phyloP scores from a whole-genome alignment of 208 protist species.

The Endotrypanum monterogeii region DNA sequence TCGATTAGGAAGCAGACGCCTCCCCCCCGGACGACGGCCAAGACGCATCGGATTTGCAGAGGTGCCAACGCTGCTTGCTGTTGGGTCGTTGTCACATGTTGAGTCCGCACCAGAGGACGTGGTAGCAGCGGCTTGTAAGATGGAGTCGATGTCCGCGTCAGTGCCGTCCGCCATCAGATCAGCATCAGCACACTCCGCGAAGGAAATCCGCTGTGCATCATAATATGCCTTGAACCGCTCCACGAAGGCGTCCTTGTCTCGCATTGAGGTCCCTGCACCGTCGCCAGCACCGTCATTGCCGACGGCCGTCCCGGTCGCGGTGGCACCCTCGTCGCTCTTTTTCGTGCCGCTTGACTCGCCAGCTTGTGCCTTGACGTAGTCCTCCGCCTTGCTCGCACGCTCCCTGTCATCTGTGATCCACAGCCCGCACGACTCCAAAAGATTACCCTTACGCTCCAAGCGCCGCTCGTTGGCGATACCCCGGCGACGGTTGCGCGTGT shows the following conservation, averaged over 20 bases:
- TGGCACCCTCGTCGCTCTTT: slow-evolving; percentile 15
- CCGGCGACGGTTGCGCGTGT: slow-evolving; percentile 47
- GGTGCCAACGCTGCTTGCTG: neutral
- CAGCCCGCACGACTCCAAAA: slow-evolving; percentile 69
- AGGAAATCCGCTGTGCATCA: slow-evolving; percentile 26
- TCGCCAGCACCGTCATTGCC: slow-evolving; percentile 9
- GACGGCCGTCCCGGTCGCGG: neutral
- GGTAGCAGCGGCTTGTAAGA: slow-evolving; percentile 12
- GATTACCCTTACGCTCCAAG: slow-evolving; percentile 56
- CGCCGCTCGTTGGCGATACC: slow-evolving; percentile 70
- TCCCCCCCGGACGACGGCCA: slow-evolving; percentile 13
- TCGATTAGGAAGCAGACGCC: slow-evolving; percentile 29
- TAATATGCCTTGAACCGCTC: slow-evolving; percentile 36
- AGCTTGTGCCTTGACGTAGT: slow-evolving; percentile 44
- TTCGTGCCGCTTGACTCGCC: slow-evolving; percentile 10
- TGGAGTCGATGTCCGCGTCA: slow-evolving; percentile 19
- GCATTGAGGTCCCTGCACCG: slow-evolving; percentile 6
- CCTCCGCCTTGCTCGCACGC: slow-evolving; percentile 52
- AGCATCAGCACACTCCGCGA: slow-evolving; percentile 14
- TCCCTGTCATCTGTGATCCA: slow-evolving; percentile 70
- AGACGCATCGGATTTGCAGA: neutral
- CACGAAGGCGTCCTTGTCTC: slow-evolving; percentile 24
- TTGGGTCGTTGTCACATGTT: neutral
- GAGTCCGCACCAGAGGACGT: neutral
- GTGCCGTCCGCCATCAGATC: slow-evolving; percentile 9